Evolutionary conservation across 495 filamentous ascomycete genomes (phyloP), one percentile per base, ranked within the genome.

Genomic region (Neurospora sp.): DNA sequence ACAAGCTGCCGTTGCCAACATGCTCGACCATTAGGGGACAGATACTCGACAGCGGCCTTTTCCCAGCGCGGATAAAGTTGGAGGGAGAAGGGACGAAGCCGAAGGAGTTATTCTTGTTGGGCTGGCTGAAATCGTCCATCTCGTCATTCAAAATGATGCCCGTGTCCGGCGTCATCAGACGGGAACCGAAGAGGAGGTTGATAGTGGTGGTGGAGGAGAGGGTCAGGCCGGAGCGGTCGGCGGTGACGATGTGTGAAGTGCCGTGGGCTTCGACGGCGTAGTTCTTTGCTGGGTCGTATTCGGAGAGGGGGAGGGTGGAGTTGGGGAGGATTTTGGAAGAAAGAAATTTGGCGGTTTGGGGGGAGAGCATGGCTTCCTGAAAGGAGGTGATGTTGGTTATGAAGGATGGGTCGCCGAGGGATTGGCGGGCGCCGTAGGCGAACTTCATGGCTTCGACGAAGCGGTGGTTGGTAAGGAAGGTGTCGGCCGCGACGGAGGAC

Each of bases 101-200:
- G 73, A 97, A 98, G 7, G 89, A 86, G 81, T 97, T 97, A 17
- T 84, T 86, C 1, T 84, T 83, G 17, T 87, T 87, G 3, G 94
- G 94, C 70, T 94, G 92, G n/a, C 88, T 91, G 83, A 95, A 94
- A 87, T 92, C 92, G 78, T 97, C 92, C 94, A 97, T 97, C 78
- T 97, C 93, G 77, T 97, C 89, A 79, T 98, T 98, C 78, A 79
- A 70, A 68, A 97, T 92, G 69, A 97, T 87, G 14, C 87, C 87
- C 0, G 93, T 96, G 76, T 94, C 89, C 0, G 93, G 93, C 1
- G 94, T 90, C 82, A 97, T 88, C 42, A 97, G 74, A 38, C 88
- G 82, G 59, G 88, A 89, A 20, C 94, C 94, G 71, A 97, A 98
- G 0, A 94, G 84, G 2, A 95, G 83, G 81, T 98, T 98, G 73